phyloP scores from a whole-genome alignment of 1,284 basidiomycete genomes.

The Ceratobasidium papillatum region DNA sequence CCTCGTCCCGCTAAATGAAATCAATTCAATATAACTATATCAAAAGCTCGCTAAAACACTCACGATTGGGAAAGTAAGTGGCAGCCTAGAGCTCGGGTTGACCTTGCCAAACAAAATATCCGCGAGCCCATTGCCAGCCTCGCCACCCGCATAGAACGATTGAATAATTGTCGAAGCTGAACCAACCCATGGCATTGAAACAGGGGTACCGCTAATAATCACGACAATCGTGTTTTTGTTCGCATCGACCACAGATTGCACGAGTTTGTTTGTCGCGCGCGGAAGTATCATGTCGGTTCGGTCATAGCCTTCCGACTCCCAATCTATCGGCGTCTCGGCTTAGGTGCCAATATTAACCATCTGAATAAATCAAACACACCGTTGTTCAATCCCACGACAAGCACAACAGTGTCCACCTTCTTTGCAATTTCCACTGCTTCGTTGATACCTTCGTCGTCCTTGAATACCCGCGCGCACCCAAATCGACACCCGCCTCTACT shows the following conservation, averaged over 20 bases:
- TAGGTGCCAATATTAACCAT: neutral
- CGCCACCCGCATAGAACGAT: constrained; percentile 62
- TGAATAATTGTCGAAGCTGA: constrained; percentile 64
- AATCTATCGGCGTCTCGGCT: constrained; percentile 54
- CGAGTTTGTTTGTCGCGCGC: constrained; percentile 53
- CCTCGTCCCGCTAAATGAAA: constrained; percentile 41
- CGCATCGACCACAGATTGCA: constrained; percentile 48
- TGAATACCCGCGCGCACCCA: constrained; percentile 57
- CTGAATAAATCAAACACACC: constrained; percentile 47
- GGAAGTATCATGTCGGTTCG: constrained; percentile 66
- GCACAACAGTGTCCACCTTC: constrained; percentile 64
- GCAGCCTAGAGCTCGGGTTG: constrained; percentile 46
- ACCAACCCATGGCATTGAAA: constrained; percentile 64
- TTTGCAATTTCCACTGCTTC: constrained; percentile 68
- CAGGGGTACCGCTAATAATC: constrained; percentile 57
- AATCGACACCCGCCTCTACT: constrained; percentile 60
- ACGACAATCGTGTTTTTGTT: constrained; percentile 59
- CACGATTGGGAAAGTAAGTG: constrained; percentile 46
- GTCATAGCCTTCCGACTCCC: constrained; percentile 77
- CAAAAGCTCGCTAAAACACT: neutral
- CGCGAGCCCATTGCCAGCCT: constrained; percentile 53
- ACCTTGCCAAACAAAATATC: constrained; percentile 48
- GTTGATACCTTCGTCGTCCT: constrained; percentile 64
- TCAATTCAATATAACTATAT: neutral
- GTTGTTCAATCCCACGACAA: constrained; percentile 70